A percentile compares a stretch with the other conserved stretches of the same genome.
phyloP scores from a whole-genome alignment of 2,329 filamentous ascomycete genomes.

The Aschersonia sp. region DNA sequence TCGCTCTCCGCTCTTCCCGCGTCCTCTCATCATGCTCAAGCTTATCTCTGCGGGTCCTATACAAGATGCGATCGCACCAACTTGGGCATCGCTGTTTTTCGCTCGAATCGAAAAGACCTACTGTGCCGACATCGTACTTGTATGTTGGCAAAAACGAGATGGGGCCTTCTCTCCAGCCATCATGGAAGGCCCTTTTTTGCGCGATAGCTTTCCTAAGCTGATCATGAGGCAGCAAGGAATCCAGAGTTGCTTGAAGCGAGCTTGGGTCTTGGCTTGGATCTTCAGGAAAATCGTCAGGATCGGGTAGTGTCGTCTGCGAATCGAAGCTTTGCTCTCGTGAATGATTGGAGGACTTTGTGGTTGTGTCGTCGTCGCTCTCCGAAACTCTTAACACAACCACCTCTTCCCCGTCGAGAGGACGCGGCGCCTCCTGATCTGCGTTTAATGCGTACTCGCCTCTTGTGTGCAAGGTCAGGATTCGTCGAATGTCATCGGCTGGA shows the following conservation, averaged over 20 bases:
- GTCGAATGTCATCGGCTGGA: slow-evolving; percentile 78
- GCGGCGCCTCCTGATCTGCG: slow-evolving; percentile 17
- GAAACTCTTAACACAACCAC: slow-evolving; percentile 31
- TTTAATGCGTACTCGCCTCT: slow-evolving; percentile 57
- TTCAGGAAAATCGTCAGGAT: slow-evolving; percentile 51
- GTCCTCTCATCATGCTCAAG: slow-evolving; percentile 48
- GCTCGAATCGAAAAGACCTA: slow-evolving; percentile 85
- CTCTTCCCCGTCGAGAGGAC: slow-evolving; percentile 28
- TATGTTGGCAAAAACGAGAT: slow-evolving; percentile 89
- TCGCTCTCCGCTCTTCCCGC: slow-evolving; percentile 50
- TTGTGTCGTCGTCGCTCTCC: slow-evolving; percentile 32
- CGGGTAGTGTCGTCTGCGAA: slow-evolving; percentile 31
- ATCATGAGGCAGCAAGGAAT: slow-evolving; percentile 79
- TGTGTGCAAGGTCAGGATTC: slow-evolving; percentile 70
- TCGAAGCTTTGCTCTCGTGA: slow-evolving; percentile 22
- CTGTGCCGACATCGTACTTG: slow-evolving; percentile 92
- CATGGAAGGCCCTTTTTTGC: slow-evolving; percentile 66
- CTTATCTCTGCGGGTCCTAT: slow-evolving; percentile 59
- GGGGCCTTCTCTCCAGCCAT: slow-evolving; percentile 81
- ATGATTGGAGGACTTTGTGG: slow-evolving; percentile 16
- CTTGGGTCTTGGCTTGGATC: slow-evolving; percentile 65
- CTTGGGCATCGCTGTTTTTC: slow-evolving; percentile 87
- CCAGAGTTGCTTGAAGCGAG: slow-evolving; percentile 76
- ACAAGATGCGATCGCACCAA: slow-evolving; percentile 94
- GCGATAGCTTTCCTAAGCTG: slow-evolving; percentile 66